A percentile compares a stretch with the other conserved stretches of the same genome.
These are phyloP conservation scores for Diplodia corticola DNA, from an alignment of 2,329 filamentous ascomycete species.

Conservation along the genomic window DNA sequence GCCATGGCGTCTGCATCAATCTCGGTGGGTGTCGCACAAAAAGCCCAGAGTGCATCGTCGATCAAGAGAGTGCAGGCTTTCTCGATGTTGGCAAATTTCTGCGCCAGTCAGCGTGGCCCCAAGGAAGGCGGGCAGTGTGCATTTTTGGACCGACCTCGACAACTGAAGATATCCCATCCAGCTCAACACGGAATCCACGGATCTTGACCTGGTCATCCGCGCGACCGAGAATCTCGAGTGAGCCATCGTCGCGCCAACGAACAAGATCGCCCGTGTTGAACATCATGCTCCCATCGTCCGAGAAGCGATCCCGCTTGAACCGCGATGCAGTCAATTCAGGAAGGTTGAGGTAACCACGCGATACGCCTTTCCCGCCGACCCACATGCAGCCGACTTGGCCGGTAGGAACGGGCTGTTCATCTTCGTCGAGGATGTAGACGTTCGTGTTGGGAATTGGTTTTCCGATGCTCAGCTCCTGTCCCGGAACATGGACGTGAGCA, in stretches of 20 bases:
- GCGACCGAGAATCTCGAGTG: slow-evolving; percentile 57
- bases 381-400: slow-evolving; percentile 57
- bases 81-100: slow-evolving; percentile 48
- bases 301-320: slow-evolving; percentile 55
- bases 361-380: slow-evolving; percentile 58
- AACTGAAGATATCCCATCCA: slow-evolving; percentile 54
- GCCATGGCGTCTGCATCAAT: slow-evolving; percentile 40
- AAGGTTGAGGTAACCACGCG: slow-evolving; percentile 58
- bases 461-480: slow-evolving; percentile 55
- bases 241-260: slow-evolving; percentile 55
- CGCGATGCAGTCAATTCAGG: slow-evolving; percentile 52
- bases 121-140: no score
- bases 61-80: slow-evolving; percentile 53
- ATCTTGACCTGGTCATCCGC: slow-evolving; percentile 65
- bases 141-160: not conserved
- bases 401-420: slow-evolving; percentile 47
- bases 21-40: slow-evolving; percentile 46
- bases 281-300: slow-evolving; percentile 56
- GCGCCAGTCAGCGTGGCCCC: slow-evolving; percentile 39
- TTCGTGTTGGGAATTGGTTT: slow-evolving; percentile 58
- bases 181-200: slow-evolving; percentile 63
- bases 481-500: slow-evolving; percentile 52
- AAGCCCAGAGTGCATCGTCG: slow-evolving; percentile 52
- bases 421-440: slow-evolving; percentile 56
- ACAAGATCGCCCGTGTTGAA: slow-evolving; percentile 63